Evolutionary conservation across 2,329 filamentous ascomycete species (phyloP).

Genomic region (Neopestalotiopsis sp.): DNA sequence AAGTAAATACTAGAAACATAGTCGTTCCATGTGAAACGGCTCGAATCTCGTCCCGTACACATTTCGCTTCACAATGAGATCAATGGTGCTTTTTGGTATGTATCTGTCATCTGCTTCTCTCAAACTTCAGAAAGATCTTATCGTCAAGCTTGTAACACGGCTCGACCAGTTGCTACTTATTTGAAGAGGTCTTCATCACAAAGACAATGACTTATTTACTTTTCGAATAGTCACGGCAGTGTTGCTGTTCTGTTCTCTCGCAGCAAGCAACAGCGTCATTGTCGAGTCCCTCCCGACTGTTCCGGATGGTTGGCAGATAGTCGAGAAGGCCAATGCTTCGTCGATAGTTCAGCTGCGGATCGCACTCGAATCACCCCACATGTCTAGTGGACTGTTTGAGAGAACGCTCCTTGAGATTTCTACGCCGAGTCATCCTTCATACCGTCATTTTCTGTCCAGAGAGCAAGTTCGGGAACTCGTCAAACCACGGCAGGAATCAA

Average conservation of each 20-base stretch:
- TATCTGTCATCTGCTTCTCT: not conserved
- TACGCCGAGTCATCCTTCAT: slow-evolving; percentile 60
- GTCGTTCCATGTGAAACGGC: not conserved
- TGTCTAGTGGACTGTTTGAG: slow-evolving; percentile 52
- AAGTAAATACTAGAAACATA: not conserved
- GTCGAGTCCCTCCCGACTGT: slow-evolving; percentile 41
- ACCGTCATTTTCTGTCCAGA: slow-evolving; percentile 67
- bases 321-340: slow-evolving; percentile 38
- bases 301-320: slow-evolving; percentile 43
- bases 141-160: not conserved
- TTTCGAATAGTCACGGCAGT: not conserved
- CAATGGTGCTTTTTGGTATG: slow-evolving; percentile 7
- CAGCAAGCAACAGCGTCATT: slow-evolving; percentile 30
- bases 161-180: not conserved
- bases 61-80: slow-evolving; percentile 5
- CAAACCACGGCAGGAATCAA: slow-evolving; percentile 43
- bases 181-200: not conserved
- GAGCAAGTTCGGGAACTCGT: slow-evolving; percentile 51
- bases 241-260: slow-evolving; percentile 4
- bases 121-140: not conserved
- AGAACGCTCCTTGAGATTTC: slow-evolving; percentile 65
- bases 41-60: not conserved
- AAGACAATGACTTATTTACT: not conserved
- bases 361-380: slow-evolving; percentile 52
- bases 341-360: slow-evolving; percentile 53